Evolutionary conservation across 345 rosid species (phyloP).

Genomic region (Lenwebbia sp.): DNA sequence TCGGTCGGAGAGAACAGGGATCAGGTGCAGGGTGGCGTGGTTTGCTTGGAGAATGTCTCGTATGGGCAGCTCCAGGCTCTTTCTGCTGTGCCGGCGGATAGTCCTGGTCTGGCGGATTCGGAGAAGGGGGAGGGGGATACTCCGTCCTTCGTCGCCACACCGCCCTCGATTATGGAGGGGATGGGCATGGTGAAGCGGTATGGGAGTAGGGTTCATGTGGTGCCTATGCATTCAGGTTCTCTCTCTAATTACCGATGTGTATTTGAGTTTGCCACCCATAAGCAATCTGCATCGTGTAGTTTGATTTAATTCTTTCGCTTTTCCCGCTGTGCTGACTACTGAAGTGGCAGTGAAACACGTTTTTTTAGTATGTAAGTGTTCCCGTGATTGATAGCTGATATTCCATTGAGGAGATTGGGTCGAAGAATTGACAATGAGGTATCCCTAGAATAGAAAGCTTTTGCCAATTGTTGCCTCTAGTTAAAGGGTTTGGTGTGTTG

Average conservation of each 20-base stretch:
- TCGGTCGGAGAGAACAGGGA: slow-evolving; percentile 34
- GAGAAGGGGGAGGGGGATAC: slow-evolving; percentile 36
- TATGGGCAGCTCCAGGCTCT: slow-evolving; percentile 45
- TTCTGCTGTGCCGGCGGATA: slow-evolving; percentile 60
- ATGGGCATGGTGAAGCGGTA: slow-evolving; percentile 74
- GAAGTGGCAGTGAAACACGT: not conserved
- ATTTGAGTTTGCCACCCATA: not conserved
- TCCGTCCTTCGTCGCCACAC: slow-evolving; percentile 44
- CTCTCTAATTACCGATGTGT: not conserved
- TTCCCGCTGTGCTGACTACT: not conserved
- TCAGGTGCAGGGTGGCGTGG: not conserved
- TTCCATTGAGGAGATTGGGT: not conserved
- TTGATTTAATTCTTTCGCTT: not conserved
- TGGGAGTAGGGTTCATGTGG: slow-evolving; percentile 55
- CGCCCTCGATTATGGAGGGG: slow-evolving; percentile 81
- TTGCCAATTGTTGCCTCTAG: not conserved
- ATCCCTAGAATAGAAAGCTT: not conserved
- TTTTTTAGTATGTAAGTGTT: not conserved
- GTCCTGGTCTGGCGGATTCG: slow-evolving; percentile 36
- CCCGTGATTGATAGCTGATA: not conserved
- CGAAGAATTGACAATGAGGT: not conserved
- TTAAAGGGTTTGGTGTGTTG: not conserved
- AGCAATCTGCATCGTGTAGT: not conserved
- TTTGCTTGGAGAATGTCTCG: slow-evolving; percentile 41
- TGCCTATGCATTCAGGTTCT: slow-evolving; percentile 96